Conservation (phyloP, 257 asterid genomes). For the Ophiorrhiza pumila region DNA sequence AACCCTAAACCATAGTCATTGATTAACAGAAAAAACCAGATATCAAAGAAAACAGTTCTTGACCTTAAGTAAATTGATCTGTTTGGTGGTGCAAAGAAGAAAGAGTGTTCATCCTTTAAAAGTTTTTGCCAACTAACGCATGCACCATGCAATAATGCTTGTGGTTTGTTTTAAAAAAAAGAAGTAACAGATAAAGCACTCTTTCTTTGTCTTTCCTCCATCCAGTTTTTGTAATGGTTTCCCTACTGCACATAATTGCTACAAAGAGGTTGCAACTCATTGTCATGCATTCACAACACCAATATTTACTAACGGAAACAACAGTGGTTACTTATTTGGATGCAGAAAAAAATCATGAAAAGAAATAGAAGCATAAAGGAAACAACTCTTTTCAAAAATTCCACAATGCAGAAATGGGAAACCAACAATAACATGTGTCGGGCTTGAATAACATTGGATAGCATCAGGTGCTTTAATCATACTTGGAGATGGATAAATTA, state of each 20-base stretch:
- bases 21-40: not conserved
- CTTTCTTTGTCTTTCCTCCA: not conserved
- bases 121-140: not conserved
- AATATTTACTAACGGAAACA: not conserved
- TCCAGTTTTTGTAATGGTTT: not conserved
- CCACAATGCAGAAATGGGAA: not conserved
- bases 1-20: not conserved
- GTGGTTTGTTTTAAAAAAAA: not conserved
- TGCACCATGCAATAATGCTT: not conserved
- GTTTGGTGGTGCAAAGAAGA: too few species aligned
- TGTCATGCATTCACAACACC: too few species aligned
- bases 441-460: not conserved
- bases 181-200: not conserved
- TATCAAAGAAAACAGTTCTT: not conserved
- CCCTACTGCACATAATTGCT: not conserved
- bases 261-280: not conserved
- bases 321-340: not conserved
- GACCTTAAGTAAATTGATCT: not conserved
- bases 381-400: conserved; percentile 1
- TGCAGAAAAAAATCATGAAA: conserved; percentile 4
- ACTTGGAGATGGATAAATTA: not conserved
- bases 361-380: not conserved
- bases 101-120: not conserved
- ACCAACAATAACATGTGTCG: not conserved
- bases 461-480: too few species aligned